Conservation (phyloP, 345 rosid genomes). For the Eucalyptus pumila region DNA sequence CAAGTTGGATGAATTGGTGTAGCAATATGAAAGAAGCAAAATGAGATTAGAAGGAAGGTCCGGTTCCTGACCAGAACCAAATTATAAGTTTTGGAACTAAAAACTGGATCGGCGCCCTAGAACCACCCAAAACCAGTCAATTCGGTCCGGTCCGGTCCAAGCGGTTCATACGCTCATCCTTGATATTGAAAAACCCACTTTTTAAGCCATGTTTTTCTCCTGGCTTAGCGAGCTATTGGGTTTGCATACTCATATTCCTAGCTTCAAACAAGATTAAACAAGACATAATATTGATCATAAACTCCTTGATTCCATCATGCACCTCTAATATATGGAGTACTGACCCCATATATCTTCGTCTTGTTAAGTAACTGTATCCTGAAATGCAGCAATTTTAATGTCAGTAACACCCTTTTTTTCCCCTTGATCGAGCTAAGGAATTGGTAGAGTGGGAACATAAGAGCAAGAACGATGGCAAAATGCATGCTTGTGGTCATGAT, state of each 20-base stretch:
- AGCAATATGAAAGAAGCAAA: too few relatives aligned
- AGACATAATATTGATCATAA: not conserved
- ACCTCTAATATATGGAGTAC: not conserved
- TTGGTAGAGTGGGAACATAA: conserved; percentile 30
- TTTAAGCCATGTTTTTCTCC: not conserved
- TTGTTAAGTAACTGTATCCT: not conserved
- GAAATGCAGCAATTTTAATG: not conserved
- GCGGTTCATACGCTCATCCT: too few relatives aligned
- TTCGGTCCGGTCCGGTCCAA: accelerated
- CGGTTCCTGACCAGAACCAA: too few relatives aligned
- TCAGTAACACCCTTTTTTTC: not conserved
- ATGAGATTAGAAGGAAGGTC: too few relatives aligned
- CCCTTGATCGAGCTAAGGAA: conserved; percentile 9
- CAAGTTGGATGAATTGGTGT: too few relatives aligned
- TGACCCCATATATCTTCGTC: not conserved
- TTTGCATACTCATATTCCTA: not conserved
- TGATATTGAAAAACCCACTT: not conserved
- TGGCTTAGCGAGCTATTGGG: not conserved
- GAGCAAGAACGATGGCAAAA: conserved; percentile 33
- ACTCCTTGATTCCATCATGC: not conserved
- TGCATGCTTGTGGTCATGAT: conserved; percentile 58
- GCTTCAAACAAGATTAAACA: not conserved
- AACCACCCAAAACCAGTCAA: too few relatives aligned
- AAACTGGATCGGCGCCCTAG: too few relatives aligned
- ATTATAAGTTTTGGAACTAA: too few relatives aligned